These are phyloP conservation scores for Rhodotorula taiwanensis DNA, from an alignment of 768 basidiomycete species.

Conservation along the genomic window DNA sequence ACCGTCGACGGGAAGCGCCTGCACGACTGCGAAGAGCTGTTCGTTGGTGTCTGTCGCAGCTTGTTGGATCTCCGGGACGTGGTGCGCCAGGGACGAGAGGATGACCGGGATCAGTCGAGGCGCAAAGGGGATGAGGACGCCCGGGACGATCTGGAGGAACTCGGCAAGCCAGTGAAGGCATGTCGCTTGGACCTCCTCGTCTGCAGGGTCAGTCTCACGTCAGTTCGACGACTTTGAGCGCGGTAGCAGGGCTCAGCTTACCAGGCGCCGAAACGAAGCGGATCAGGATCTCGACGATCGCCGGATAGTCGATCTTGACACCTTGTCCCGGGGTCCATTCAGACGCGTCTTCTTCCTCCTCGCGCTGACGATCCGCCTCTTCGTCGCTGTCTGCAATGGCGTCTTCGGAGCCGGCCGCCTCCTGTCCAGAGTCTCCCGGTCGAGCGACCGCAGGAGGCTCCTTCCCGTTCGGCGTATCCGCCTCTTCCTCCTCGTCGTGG, in stretches of 20 bases:
- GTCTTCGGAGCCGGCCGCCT: slow-evolving; percentile 28
- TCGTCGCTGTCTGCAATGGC: slow-evolving; percentile 19
- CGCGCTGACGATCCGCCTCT: slow-evolving; percentile 39
- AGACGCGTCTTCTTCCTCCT: slow-evolving; percentile 42
- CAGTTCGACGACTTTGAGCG: neutral
- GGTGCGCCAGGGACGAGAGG: slow-evolving; percentile 88
- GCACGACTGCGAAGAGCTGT: slow-evolving; percentile 73
- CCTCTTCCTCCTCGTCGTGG: slow-evolving; percentile 2
- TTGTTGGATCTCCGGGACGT: slow-evolving; percentile 76
- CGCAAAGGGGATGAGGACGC: slow-evolving; percentile 89
- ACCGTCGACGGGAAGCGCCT: slow-evolving; percentile 58
- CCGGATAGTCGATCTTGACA: slow-evolving; percentile 78
- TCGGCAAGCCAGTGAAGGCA: slow-evolving; percentile 90
- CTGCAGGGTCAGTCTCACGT: too few species aligned
- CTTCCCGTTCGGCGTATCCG: neutral
- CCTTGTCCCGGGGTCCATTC: slow-evolving; percentile 92
- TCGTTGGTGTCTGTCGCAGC: slow-evolving; percentile 82
- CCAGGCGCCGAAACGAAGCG: slow-evolving; percentile 54
- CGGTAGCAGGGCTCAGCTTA: slow-evolving; percentile 50
- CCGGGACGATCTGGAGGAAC: slow-evolving; percentile 76
- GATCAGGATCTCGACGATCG: slow-evolving; percentile 88
- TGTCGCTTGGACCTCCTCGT: slow-evolving; percentile 90
- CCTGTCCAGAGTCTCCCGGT: slow-evolving; percentile 34
- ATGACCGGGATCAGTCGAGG: slow-evolving; percentile 88
- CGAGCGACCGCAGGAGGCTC: slow-evolving; percentile 19